Evolutionary conservation across 108 stramenopile genomes (phyloP), one percentile per base, ranked within the genome.

Genomic region (Nitzschia sp.): DNA sequence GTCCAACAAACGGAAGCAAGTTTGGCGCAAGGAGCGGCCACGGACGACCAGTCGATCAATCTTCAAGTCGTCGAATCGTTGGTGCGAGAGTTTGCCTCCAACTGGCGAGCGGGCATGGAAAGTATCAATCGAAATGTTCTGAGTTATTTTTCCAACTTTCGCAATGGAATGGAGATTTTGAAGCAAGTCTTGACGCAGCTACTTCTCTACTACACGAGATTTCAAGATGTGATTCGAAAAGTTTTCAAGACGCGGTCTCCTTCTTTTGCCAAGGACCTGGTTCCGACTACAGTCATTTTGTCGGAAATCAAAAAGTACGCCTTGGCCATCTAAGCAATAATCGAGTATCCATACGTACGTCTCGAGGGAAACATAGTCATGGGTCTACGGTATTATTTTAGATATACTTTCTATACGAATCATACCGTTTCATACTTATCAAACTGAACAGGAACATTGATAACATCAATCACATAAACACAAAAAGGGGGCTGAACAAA

Each of bases 81-180:
- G 67, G 97, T 97, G 3, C 72, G 88, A 6, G 96, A 96, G 58
- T 99, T 99, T 75, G 88, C 96, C 11, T 86, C 92, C 52, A 85
- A 79, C 34, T 99, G 98, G 98, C 89, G 93, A 60, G 35, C 69
- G 8, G 95, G 90, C 11, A 95, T 98, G 66, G 93, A 94, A 70
- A 85, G 79, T 47, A 95, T 98, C 79, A 97, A 99, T 77, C 78
- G 96, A 25, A 93, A 97, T 72, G 99, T 99, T 1, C 72, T 97
- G 27, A 81, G 86, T 13, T 97, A 92, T 63, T 99, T 98, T 83
- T 92, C 95, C 32, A 98, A 99, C 79, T 97, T 97, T 83, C 78
- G 93, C 19, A 97, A 98, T 71, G 96, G 97, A 21, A 97, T 97
- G 97, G 99, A 98, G 63, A 96, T 99, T 60, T 80, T 99, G 36